These are phyloP conservation scores for Thielaviopsis populi DNA, from an alignment of 2,329 filamentous ascomycete species.

Conservation along the genomic window DNA sequence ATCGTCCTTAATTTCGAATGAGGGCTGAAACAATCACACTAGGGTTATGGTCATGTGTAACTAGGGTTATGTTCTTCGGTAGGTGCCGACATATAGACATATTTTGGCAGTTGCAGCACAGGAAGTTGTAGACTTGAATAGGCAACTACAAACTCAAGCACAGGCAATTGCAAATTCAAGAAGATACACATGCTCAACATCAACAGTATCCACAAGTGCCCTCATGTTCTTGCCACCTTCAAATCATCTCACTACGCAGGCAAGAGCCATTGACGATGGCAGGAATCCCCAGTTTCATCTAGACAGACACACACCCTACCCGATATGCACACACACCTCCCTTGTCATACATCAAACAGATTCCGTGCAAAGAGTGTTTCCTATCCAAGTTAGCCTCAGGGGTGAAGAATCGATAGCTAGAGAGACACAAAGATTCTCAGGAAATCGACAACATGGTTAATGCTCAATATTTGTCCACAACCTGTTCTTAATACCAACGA, in stretches of 20 bases:
- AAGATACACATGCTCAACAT: too few species aligned
- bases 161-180: too few species aligned
- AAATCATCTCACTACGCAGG: too few species aligned
- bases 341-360: background rate
- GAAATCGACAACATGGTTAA: background rate
- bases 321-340: background rate
- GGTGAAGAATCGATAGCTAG: background rate
- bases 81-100: background rate
- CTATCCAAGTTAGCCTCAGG: conserved; percentile 10
- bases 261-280: too few species aligned
- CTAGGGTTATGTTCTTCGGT: background rate
- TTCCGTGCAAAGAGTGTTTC: conserved; percentile 4
- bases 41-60: background rate
- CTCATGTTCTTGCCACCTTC: too few species aligned
- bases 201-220: too few species aligned
- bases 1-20: conserved; percentile 1
- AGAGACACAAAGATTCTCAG: background rate
- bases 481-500: background rate
- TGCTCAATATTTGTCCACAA: background rate
- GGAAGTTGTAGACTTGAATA: too few species aligned
- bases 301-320: background rate
- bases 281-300: background rate
- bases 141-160: too few species aligned
- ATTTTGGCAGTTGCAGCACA: background rate
- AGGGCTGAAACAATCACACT: background rate